These are phyloP conservation scores for Termitomyces sp. DNA, from an alignment of 768 basidiomycete genomes.

Conservation along the genomic window DNA sequence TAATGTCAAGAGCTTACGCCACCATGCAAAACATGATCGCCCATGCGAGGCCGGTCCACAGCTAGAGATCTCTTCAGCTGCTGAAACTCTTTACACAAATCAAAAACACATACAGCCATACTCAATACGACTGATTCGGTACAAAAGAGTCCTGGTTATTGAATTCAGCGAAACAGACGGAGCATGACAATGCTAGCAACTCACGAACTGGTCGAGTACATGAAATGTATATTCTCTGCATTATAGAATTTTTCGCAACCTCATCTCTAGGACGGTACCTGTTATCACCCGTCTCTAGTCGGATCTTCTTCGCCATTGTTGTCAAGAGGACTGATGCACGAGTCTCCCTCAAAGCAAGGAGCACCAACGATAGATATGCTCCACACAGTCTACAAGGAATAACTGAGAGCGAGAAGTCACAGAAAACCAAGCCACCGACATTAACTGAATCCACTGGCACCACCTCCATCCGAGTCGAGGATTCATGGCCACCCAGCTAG, in stretches of 20 bases:
- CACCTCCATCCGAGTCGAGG: constrained; percentile 65
- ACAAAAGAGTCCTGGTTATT: constrained; percentile 51
- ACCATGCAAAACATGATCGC: constrained; percentile 72
- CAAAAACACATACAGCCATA: constrained; percentile 52
- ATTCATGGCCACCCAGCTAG: constrained; percentile 66
- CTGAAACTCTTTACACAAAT: constrained; percentile 45
- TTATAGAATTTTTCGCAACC: constrained; percentile 52
- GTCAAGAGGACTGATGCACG: neutral
- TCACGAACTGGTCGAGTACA: constrained; percentile 69
- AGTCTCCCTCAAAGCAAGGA: constrained; percentile 22
- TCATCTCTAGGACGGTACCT: constrained; percentile 63
- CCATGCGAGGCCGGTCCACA: constrained; percentile 75
- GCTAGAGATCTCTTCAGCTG: constrained; percentile 27
- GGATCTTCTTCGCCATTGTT: constrained; percentile 21
- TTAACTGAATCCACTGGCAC: constrained; percentile 80
- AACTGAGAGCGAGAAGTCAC: constrained; percentile 30
- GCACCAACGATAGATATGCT: no score
- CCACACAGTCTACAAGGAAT: no score
- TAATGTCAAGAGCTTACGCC: constrained; percentile 32
- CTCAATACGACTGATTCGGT: constrained; percentile 50
- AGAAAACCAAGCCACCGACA: constrained; percentile 31
- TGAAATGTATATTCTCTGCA: constrained; percentile 61
- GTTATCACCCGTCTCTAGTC: constrained; percentile 61
- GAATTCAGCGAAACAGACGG: neutral
- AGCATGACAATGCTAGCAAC: constrained; percentile 19